These are phyloP conservation scores for Leptographium flavum DNA, from an alignment of 2,329 filamentous ascomycete species.

Conservation along the genomic window DNA sequence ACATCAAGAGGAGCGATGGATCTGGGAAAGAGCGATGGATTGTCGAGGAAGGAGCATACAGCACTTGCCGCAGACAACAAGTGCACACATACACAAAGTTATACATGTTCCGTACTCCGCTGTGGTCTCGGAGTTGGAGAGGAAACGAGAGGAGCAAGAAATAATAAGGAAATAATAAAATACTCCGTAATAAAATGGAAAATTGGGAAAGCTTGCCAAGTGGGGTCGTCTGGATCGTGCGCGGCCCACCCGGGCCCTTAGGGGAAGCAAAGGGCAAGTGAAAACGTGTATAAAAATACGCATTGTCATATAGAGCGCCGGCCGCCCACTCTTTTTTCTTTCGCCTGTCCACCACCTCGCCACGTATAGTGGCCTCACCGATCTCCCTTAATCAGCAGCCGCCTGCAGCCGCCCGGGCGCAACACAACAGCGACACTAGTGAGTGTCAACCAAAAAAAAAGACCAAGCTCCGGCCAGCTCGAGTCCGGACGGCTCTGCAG, in stretches of 20 bases:
- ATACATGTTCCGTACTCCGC: not conserved
- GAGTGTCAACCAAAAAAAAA: not conserved
- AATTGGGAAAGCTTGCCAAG: slow-evolving; percentile 5
- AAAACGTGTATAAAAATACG: slow-evolving; percentile 19
- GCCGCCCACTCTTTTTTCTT: slow-evolving; percentile 13
- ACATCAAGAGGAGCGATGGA: not conserved
- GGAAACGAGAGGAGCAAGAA: not conserved
- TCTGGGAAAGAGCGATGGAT: not conserved
- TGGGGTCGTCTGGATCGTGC: slow-evolving; percentile 6
- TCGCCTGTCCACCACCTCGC: slow-evolving; percentile 3
- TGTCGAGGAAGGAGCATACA: no score
- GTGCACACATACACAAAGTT: no score
- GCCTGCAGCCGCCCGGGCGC: not conserved
- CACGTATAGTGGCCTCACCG: not conserved
- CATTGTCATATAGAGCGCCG: slow-evolving; percentile 16
- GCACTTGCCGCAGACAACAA: not conserved
- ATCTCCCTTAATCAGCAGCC: not conserved
- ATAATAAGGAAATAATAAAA: not conserved
- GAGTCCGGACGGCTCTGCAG: not conserved
- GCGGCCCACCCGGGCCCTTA: slow-evolving; percentile 8
- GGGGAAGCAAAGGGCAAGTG: slow-evolving; percentile 3
- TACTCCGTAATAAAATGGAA: slow-evolving; percentile 4
- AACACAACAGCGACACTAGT: not conserved
- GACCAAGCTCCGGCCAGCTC: not conserved
- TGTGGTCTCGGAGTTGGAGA: not conserved